Evolutionary conservation across 2,329 filamentous ascomycete species (phyloP), one percentile per base, ranked within the genome.

Genomic region (Phaeosphaeria sp.): DNA sequence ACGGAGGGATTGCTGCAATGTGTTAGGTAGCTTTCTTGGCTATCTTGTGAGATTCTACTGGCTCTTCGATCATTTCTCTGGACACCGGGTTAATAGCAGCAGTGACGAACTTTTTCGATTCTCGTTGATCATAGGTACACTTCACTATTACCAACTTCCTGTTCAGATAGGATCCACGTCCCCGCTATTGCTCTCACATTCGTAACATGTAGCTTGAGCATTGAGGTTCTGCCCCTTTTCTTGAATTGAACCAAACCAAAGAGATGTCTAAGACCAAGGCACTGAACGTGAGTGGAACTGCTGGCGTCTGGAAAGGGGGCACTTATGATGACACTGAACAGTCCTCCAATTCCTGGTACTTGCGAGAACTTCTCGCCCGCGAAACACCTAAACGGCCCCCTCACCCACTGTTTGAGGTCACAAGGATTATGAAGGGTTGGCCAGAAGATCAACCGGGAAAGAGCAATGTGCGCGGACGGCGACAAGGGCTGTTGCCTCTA

Each of bases 271-370:
- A 39, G 21, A 49, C 27, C 11, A 49, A 49, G 20, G 30, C 46
- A 33, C 46, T 49, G 25, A 49, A 49, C 30, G 46, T 36, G n/a
- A 18, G 46, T 49, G 21, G 25, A 22, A 4, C 20, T 18, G 15
- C 9, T 44, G 42, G 10, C 22, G 13, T n/a, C 46, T 27, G 15
- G 27, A 21, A 15, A 20, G n/a, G 17, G 20, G 7, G 6, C 46
- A 36, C 46, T 49, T n/a, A 49, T 18, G 13, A 10, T 3, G 17
- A 6, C 17, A 3, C 17, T 5, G 11, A n/a, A n/a, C n/a, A 49
- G 46, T 33, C 46, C n/a, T 49, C 46, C 4, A 49, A 49, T 23
- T 49, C 46, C n/a, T 27, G 7, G 33, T 51, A 42, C 49, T 18
- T 44, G 11, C n/a, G n/a, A 25, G 25, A 22, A 11, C 7, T 20